phyloP scores from a whole-genome alignment of 2,329 filamentous ascomycete genomes.

The Clonostachys rosea region DNA sequence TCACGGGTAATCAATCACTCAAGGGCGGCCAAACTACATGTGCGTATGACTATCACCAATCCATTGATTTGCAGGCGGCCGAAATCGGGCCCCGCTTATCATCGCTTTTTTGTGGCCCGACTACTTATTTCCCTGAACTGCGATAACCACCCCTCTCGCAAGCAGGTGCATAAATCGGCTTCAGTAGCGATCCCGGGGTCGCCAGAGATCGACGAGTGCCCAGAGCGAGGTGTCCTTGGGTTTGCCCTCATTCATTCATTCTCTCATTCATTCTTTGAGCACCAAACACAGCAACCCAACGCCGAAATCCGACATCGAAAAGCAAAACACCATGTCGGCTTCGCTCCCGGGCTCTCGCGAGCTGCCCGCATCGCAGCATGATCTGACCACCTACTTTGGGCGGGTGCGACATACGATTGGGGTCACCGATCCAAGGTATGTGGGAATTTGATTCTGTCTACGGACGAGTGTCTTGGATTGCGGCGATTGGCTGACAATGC shows the following conservation, averaged over 20 bases:
- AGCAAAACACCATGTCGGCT: slow-evolving; percentile 48
- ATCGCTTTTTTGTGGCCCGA: slow-evolving; percentile 13
- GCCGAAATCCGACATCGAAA: too few relatives aligned
- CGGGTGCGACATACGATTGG: slow-evolving; percentile 85
- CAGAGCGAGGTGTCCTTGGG: neutral
- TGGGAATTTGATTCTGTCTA: slow-evolving; percentile 5
- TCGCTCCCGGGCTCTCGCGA: slow-evolving; percentile 68
- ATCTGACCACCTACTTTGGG: slow-evolving; percentile 91
- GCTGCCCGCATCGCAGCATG: slow-evolving; percentile 86
- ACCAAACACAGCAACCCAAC: too few relatives aligned
- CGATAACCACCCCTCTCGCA: too few relatives aligned
- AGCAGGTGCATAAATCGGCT: too few relatives aligned
- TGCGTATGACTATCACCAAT: too few relatives aligned
- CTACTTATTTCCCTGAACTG: too few relatives aligned
- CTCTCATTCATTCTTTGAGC: neutral
- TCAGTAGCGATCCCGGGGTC: too few relatives aligned
- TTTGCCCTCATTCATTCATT: neutral
- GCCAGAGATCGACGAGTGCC: neutral
- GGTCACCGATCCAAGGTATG: slow-evolving; percentile 93
- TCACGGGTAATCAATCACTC: too few relatives aligned
- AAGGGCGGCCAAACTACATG: too few relatives aligned
- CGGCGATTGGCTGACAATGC: neutral
- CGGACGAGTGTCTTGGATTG: neutral
- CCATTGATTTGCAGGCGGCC: slow-evolving; percentile 5
- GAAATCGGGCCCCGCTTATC: slow-evolving; percentile 23